Evolutionary conservation across 2,329 filamentous ascomycete species (phyloP), one percentile per base, ranked within the genome.

Genomic region (Chalara sp.): DNA sequence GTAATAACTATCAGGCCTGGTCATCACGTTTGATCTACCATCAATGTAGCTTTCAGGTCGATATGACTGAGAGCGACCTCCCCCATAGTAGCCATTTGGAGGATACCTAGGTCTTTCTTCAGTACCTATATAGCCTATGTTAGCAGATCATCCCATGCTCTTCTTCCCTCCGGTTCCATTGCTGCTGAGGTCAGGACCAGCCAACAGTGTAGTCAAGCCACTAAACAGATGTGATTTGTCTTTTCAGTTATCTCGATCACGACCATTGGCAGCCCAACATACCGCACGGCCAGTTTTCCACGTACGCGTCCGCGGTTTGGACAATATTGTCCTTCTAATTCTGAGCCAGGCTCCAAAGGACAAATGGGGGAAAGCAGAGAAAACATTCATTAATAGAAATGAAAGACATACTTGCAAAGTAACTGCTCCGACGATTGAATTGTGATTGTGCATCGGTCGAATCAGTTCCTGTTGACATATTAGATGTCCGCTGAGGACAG

Each of bases 371-470:
- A 21, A 21, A 21, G 21, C 21, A 21, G 21, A 21, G 21, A 21
- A 21, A 21, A 21, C 21, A 30, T 44, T 44, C 7, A 50, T 58
- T 58, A 48, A 59, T 51, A 39, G 51, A 54, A 44, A 42, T 53
- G 30, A 42, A 45, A n/a, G 35, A 56, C 62, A 53, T 68, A 72
- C 70, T 67, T 63, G 70, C 74, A 60, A 76, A 78, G 58, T 80
- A 81, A 64, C 82, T 86, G 65, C 72, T 81, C 60, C 84, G 76
- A 57, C 80, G 75, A 60, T 78, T 85, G 52, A 58, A 60, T 41
- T 52, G 58, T 35, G 61, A 58, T 47, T 56, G 59, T 51, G 48
- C 53, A 59, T 62, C 68, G 69, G 71, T 59, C 51, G 49, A 53
- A 58, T 62, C 68, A 69, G 71, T 56, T 32, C 57, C 58, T 61